Base-by-base conservation (phyloP, 2,329 filamentous ascomycete species). In the Calycina herbarum region DNA sequence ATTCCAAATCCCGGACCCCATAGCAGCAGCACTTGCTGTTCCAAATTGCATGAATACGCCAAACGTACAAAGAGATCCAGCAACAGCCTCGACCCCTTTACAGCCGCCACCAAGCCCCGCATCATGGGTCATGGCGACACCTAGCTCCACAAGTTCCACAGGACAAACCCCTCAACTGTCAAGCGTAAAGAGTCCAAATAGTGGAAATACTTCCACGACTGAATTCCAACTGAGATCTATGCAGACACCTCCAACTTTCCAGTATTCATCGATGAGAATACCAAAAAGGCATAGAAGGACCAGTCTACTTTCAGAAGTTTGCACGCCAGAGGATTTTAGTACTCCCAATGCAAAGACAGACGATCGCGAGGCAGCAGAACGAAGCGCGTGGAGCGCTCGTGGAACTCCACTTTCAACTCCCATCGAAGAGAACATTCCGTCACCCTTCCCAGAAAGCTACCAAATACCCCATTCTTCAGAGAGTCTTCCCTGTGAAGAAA, bases 271-370 rank as follows among this genome's bases (percentile, higher is more conserved):
- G 1, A 62, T 56, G 31, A 67, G 64, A 59, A 65, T 27, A 20
- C 59, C 51, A 6, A 68, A 40, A 20, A 40, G 65, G 29, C 45
- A 67, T 1, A 54, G 68, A 60, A 67, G 73, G n/a, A 71, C 62
- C 51, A 74, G 72, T 57, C 64, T 67, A 64, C 68, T 75, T 8
- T 75, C 73, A 1, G 73, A 75, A 61, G 67, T 75, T 10, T 70
- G 57, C 58, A 73, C 70, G 7, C 64, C 68, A 27, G 73, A 73
- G 10, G 69, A 71, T 29, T 62, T 70, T 15, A 24, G 45, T 10
- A 17, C 24, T 5, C 40, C 15, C 33, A 20, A 15, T n/a, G 40
- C 38, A 33, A 57, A 40, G 13, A 45, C 5, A 38, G 48, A 56
- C 40, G 27, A 38, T 29, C 35, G 60, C 20, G n/a, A 40, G n/a